Conservation (phyloP, 176 grass and related monocot genomes). For the Aegilops sharonensis region DNA sequence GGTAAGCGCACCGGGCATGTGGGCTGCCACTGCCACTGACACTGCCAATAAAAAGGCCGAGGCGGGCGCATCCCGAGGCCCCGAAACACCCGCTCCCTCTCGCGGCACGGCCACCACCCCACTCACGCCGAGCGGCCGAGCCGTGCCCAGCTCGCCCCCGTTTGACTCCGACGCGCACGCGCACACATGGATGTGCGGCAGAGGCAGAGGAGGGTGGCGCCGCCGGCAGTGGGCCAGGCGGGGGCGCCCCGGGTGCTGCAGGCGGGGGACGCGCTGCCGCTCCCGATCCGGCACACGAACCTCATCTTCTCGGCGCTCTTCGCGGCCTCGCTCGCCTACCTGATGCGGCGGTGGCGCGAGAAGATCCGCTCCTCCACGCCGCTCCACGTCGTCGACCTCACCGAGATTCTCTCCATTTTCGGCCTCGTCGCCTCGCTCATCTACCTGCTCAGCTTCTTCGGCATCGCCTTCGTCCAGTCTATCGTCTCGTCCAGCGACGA, state of each 20-base stretch:
- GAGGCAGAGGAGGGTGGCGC: neutral
- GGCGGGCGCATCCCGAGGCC: constrained; percentile 26
- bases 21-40: neutral
- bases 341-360: constrained; percentile 90
- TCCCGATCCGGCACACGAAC: constrained; percentile 88
- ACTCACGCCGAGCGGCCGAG: neutral
- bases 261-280: constrained; percentile 75
- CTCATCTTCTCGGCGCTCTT: constrained; percentile 86
- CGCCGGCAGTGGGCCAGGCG: neutral
- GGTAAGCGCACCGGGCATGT: constrained; percentile 27
- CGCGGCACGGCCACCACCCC: constrained; percentile 8
- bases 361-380: constrained; percentile 88
- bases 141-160: neutral
- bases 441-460: constrained; percentile 98
- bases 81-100: neutral
- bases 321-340: constrained; percentile 62
- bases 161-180: constrained; percentile 7
- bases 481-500: constrained; percentile 83
- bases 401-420: constrained; percentile 81
- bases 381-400: constrained; percentile 66
- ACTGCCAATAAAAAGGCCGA: constrained; percentile 27
- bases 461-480: constrained; percentile 94
- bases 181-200: constrained; percentile 42
- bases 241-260: constrained; percentile 49
- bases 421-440: constrained; percentile 91